Evolutionary conservation across 345 rosid species (phyloP).

Genomic region (Eucalyptus pumila): DNA sequence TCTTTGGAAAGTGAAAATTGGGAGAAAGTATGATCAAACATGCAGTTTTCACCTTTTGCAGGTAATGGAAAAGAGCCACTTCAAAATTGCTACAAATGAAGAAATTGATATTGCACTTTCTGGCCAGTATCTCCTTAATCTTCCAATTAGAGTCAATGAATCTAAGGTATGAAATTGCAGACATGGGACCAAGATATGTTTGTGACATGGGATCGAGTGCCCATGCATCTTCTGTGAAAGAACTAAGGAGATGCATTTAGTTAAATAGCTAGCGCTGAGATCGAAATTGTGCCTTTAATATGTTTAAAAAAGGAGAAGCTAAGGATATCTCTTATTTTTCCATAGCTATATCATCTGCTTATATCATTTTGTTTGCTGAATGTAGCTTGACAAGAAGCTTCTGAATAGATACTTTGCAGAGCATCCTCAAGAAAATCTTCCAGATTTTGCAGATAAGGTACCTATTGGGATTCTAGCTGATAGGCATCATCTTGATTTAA

Average conservation of each 20-base stretch:
- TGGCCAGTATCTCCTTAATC: slow-evolving; percentile 86
- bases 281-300: neutral
- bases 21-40: neutral
- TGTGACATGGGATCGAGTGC: neutral
- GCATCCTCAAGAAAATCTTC: slow-evolving; percentile 58
- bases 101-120: slow-evolving; percentile 84
- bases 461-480: neutral
- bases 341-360: neutral
- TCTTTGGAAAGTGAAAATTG: neutral
- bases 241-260: neutral
- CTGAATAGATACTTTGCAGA: slow-evolving; percentile 56
- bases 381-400: slow-evolving; percentile 81
- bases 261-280: neutral
- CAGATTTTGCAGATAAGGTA: slow-evolving; percentile 87
- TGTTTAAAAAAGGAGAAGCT: neutral
- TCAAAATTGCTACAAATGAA: slow-evolving; percentile 66
- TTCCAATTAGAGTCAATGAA: slow-evolving; percentile 86
- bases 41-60: neutral
- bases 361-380: neutral
- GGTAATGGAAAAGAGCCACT: slow-evolving; percentile 95
- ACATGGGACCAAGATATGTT: neutral
- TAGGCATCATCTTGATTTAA: neutral
- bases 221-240: neutral
- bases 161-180: slow-evolving; percentile 48
- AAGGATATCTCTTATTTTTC: neutral